phyloP scores from a whole-genome alignment of 1,139 yeast species.

The Pneumocystis sp. region DNA sequence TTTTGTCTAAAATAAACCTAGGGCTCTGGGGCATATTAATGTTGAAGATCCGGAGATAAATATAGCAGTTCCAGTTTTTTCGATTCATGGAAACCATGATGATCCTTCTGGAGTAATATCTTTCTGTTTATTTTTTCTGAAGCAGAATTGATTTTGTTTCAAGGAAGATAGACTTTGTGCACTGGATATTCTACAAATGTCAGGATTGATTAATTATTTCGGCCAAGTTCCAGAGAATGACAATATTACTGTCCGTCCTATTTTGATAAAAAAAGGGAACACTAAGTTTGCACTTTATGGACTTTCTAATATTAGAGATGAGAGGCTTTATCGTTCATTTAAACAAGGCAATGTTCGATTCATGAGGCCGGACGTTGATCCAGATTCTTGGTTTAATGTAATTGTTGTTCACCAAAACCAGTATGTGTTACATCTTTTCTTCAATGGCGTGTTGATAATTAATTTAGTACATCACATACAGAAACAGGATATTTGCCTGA shows the following conservation, averaged over 20 bases:
- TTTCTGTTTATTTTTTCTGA: background rate
- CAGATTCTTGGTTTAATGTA: constrained; percentile 65
- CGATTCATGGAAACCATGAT: constrained; percentile 92
- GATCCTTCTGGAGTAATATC: constrained; percentile 67
- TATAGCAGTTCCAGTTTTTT: constrained; percentile 82
- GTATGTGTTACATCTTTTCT: constrained; percentile 8
- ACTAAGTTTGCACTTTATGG: constrained; percentile 84
- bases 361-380: constrained; percentile 44
- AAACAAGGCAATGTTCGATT: constrained; percentile 69
- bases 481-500: constrained; percentile 77
- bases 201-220: constrained; percentile 79
- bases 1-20: constrained; percentile 16
- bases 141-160: background rate
- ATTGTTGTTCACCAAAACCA: constrained; percentile 87
- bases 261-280: constrained; percentile 63
- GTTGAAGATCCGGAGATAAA: constrained; percentile 84
- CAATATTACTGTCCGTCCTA: constrained; percentile 58
- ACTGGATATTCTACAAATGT: constrained; percentile 63
- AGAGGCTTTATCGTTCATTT: constrained; percentile 67
- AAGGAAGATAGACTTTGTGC: constrained; percentile 60
- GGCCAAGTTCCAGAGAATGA: constrained; percentile 73
- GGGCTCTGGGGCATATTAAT: constrained; percentile 45
- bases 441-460: constrained; percentile 16
- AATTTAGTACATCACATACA: constrained; percentile 47
- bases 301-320: constrained; percentile 76